Evolutionary conservation across 2,329 filamentous ascomycete species (phyloP), one percentile per base, ranked within the genome.

Genomic region (Claviceps fusiformis): DNA sequence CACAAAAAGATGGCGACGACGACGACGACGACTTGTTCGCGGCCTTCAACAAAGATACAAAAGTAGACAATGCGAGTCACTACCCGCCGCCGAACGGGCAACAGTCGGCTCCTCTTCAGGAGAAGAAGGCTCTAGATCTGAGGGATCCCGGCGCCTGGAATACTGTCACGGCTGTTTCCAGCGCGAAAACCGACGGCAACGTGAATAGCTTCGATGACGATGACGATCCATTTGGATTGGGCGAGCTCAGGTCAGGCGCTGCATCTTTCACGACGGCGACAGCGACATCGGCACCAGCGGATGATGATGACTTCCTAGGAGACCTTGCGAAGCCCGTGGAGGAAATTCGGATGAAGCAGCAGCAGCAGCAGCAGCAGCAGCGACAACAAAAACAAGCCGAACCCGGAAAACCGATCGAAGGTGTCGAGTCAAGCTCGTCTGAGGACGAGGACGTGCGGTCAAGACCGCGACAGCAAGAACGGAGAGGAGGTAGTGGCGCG

Each of bases 161-260:
- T 19, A 54, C 58, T 33, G 39, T 57, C 15, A 48, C 64, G 4
- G 56, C 61, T 19, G 60, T 68, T 1, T 64, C 45, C 10, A 41
- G 5, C 15, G 31, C 13, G 47, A 44, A 17, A 15, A 39, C 17
- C n/a, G 51, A 49, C n/a, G 17, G 43, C 2, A 39, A 65, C 54
- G 62, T 63, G 47, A 66, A 63, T 11, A 67, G 62, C 0, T 71
- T 83, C 58, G 71, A 80, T 35, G 85, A 92, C 56, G 88, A 95
- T 62, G 89, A 95, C 65, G 89, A 95, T 65, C 89, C 90, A 2
- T 96, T 97, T 67, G 92, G 89, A 0, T 73, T 96, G 41, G 84
- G 77, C 57, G 75, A 85, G 59, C 67, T 89, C 63, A 79, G 80
- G 59, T 70, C 64, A 3, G 70, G 55, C 35, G 50, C 24, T 11